Percentiles rank a stretch among this genome's conserved stretches.
Evolutionary conservation across 2,329 filamentous ascomycete genomes (phyloP).

Genomic region (Zasmidium angulare): DNA sequence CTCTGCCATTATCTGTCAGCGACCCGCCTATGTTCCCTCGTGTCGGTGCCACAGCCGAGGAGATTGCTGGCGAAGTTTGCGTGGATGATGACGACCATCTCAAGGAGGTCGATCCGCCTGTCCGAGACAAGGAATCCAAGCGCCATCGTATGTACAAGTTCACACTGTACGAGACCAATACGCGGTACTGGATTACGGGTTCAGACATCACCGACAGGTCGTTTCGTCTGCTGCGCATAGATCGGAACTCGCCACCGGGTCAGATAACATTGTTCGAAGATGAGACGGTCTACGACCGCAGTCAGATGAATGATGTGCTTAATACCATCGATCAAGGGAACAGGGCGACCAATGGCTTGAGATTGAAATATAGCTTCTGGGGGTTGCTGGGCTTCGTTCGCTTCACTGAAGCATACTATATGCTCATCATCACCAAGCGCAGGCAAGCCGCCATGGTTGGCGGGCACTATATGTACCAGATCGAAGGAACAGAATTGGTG

Average conservation of each 20-base stretch:
- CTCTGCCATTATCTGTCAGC: slow-evolving; percentile 10
- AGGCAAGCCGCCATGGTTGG: slow-evolving; percentile 95
- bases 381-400: slow-evolving; percentile 91
- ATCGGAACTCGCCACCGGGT: slow-evolving; percentile 76
- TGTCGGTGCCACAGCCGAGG: slow-evolving; percentile 31
- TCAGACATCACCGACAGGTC: slow-evolving; percentile 85
- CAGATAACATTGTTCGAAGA: slow-evolving; percentile 87
- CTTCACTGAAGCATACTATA: slow-evolving; percentile 95
- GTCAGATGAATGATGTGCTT: slow-evolving; percentile 89
- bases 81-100: slow-evolving; percentile 26
- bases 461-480: slow-evolving; percentile 92
- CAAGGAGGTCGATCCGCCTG: slow-evolving; percentile 14
- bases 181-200: slow-evolving; percentile 90
- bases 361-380: slow-evolving; percentile 87
- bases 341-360: slow-evolving; percentile 83
- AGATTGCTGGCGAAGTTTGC: slow-evolving; percentile 23
- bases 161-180: slow-evolving; percentile 93
- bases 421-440: slow-evolving; percentile 94
- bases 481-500: slow-evolving; percentile 89
- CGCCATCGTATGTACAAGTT: slow-evolving; percentile 79
- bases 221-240: slow-evolving; percentile 92
- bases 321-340: slow-evolving; percentile 96
- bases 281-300: slow-evolving; percentile 88
- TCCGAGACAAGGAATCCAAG: slow-evolving; percentile 16
- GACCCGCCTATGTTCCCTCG: slow-evolving; percentile 27